Conservation (phyloP, 2,329 filamentous ascomycete genomes). For the Fusarium secorum region DNA sequence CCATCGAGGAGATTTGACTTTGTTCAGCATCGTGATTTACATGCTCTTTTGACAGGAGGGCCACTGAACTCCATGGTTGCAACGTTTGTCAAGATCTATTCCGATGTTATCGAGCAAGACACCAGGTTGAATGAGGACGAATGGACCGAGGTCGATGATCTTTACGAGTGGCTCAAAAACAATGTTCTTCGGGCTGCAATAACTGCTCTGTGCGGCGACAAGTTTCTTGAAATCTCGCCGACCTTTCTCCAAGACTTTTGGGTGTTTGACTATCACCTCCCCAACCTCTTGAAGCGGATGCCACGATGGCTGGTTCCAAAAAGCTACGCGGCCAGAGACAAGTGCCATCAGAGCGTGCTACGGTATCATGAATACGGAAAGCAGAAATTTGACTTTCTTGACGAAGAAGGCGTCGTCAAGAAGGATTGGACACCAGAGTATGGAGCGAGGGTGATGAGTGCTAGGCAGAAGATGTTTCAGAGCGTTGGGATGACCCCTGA, state of each 20-base stretch:
- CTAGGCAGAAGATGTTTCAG: constrained; percentile 31
- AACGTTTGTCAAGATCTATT: constrained; percentile 18
- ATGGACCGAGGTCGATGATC: constrained; percentile 24
- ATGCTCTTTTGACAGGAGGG: background rate
- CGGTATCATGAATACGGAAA: constrained; percentile 22
- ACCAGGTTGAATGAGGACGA: background rate
- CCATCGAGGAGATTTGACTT: constrained; percentile 17
- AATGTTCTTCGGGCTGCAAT: constrained; percentile 12
- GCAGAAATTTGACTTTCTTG: background rate
- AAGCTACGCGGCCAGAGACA: constrained; percentile 28
- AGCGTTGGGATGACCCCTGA: constrained; percentile 16
- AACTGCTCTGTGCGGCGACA: constrained; percentile 13
- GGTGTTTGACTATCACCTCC: constrained; percentile 30
- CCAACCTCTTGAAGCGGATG: constrained; percentile 26
- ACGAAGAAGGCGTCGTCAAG: background rate
- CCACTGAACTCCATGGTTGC: constrained; percentile 3
- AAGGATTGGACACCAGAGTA: constrained; percentile 36
- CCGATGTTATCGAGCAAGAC: constrained; percentile 2
- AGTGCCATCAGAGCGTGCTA: constrained; percentile 4
- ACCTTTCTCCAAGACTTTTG: constrained; percentile 30
- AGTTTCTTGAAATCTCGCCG: constrained; percentile 23
- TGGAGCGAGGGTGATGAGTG: constrained; percentile 40
- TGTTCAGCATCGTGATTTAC: constrained; percentile 20
- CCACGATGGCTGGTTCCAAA: constrained; percentile 27
- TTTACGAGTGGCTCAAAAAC: constrained; percentile 24